These are phyloP conservation scores for Groenewaldozyma auringiensis DNA, from an alignment of 1,139 yeast species.

Conservation along the genomic window DNA sequence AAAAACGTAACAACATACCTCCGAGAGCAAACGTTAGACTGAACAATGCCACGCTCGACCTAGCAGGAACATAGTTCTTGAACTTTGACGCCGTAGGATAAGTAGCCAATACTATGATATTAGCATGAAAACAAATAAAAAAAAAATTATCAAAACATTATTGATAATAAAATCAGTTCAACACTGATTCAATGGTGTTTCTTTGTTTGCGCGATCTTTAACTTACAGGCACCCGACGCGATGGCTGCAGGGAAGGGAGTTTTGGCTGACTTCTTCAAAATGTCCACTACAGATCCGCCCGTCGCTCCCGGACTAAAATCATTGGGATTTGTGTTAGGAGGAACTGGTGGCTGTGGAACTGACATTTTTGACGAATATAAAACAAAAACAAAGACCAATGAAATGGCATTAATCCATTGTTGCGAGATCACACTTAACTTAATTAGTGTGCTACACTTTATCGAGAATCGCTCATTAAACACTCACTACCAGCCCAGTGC, in stretches of 20 bases:
- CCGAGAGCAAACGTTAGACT: constrained; percentile 72
- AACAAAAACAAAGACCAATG: not conserved
- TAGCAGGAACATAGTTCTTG: constrained; percentile 36
- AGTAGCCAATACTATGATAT: constrained; percentile 22
- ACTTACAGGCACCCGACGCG: constrained; percentile 22
- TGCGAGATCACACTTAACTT: too few relatives aligned
- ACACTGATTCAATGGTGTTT: not conserved
- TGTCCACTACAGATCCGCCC: constrained; percentile 1
- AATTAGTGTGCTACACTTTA: too few relatives aligned
- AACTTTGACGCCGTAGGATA: constrained; percentile 25
- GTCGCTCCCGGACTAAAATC: not conserved
- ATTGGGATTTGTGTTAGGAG: not conserved
- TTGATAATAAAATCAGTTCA: constrained; percentile 13
- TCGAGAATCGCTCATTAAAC: too few relatives aligned
- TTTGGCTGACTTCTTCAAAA: constrained; percentile 18
- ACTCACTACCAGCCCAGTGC: too few relatives aligned
- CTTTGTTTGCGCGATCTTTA: not conserved
- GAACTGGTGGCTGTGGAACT: not conserved
- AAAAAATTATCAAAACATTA: constrained; percentile 7
- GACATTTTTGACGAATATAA: not conserved
- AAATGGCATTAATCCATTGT: too few relatives aligned
- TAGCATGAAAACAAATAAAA: too few relatives aligned
- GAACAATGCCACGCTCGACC: constrained; percentile 44
- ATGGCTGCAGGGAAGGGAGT: constrained; percentile 25
- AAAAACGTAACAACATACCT: constrained; percentile 39